phyloP scores from a whole-genome alignment of 2,329 filamentous ascomycete genomes.

The Neurospora sp. region DNA sequence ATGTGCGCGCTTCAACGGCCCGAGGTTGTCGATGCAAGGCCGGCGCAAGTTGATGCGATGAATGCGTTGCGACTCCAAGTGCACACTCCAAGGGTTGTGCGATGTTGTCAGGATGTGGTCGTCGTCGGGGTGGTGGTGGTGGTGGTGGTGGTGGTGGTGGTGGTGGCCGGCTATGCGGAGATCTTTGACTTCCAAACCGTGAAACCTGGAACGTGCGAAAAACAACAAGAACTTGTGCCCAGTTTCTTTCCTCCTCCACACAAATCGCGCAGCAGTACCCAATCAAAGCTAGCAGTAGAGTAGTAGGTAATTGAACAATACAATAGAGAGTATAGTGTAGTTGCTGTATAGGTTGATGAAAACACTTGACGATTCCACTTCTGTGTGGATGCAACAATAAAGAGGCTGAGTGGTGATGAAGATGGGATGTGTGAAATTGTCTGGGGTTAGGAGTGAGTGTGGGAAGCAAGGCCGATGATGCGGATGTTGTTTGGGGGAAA shows the following conservation, averaged over 20 bases:
- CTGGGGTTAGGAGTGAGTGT: neutral
- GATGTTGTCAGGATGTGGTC: neutral
- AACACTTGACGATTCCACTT: neutral
- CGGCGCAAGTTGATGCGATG: neutral
- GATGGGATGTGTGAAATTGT: neutral
- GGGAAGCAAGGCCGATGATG: neutral
- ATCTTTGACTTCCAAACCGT: neutral
- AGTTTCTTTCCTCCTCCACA: neutral
- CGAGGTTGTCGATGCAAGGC: neutral
- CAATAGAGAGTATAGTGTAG: conserved; percentile 2
- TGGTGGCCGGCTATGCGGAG: neutral
- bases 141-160: neutral
- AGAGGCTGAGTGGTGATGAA: neutral
- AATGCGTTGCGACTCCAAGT: neutral
- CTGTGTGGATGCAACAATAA: neutral
- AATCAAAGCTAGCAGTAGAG: neutral
- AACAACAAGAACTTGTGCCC: neutral
- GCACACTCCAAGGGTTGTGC: neutral
- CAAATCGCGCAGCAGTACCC: conserved; percentile 9
- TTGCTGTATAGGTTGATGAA: neutral
- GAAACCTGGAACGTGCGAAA: neutral
- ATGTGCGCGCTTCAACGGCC: neutral
- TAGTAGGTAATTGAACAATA: conserved; percentile 8
- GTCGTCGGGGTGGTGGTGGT: neutral
- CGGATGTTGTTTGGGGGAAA: conserved; percentile 10